Evolutionary conservation across 164 flowering plant species (phyloP).

Genomic region (Saururus chinensis): DNA sequence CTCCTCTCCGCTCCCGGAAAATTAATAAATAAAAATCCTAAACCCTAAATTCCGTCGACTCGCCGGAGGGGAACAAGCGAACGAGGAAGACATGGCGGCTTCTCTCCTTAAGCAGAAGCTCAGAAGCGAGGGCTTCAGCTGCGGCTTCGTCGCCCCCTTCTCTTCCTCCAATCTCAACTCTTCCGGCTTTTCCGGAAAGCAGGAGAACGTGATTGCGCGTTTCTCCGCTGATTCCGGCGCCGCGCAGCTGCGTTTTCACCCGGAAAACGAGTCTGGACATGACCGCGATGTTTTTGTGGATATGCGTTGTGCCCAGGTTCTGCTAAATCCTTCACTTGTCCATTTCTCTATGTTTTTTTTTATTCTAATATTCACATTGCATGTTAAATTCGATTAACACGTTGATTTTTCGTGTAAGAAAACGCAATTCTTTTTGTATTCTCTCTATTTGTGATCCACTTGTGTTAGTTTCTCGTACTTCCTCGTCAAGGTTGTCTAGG

Average conservation of each 20-base stretch:
- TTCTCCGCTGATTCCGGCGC: conserved; percentile 30
- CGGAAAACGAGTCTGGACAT: conserved; percentile 20
- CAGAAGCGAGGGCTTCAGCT: conserved; percentile 30
- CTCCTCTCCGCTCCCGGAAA: too few species aligned
- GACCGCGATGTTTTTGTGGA: conserved; percentile 21
- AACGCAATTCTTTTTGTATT: too few species aligned
- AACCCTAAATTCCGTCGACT: too few species aligned
- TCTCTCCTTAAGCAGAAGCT: conserved; percentile 20
- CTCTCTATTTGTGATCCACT: too few species aligned
- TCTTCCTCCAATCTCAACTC: conserved; percentile 22
- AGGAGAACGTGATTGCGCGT: conserved; percentile 23
- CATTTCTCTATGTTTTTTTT: too few species aligned
- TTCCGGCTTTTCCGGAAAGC: neutral
- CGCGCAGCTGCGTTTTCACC: conserved; percentile 37
- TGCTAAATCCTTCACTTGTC: neutral
- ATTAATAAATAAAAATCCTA: too few species aligned
- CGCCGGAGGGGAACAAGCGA: too few species aligned
- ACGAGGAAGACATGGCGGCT: conserved; percentile 24
- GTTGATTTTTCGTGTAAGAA: too few species aligned
- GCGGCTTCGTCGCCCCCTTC: conserved; percentile 43
- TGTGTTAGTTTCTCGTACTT: too few species aligned
- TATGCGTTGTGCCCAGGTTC: conserved; percentile 43
- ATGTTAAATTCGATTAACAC: too few species aligned
- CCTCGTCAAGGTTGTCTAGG: too few species aligned
- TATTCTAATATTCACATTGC: too few species aligned